Conservation (phyloP, 1,284 basidiomycete species). For the Apiotrichum gracile region DNA sequence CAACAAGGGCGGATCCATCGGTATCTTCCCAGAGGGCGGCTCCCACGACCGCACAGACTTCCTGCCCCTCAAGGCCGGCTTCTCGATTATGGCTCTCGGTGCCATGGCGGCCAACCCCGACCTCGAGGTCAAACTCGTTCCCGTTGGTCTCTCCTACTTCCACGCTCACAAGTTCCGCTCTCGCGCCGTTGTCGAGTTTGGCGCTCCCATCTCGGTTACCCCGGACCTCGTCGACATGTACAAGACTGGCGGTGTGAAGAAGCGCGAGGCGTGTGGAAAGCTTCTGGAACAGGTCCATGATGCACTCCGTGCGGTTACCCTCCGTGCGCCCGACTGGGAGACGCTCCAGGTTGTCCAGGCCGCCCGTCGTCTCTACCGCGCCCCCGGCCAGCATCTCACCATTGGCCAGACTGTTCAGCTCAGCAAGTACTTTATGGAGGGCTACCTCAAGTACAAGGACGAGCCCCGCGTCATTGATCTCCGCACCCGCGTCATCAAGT, state of each 20-base stretch:
- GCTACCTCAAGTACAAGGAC: slow-evolving; percentile 88
- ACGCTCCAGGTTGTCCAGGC: slow-evolving; percentile 98
- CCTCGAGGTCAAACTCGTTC: slow-evolving; percentile 83
- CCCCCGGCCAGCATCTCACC: slow-evolving; percentile 89
- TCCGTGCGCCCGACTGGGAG: slow-evolving; percentile 94
- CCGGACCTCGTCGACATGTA: slow-evolving; percentile 80
- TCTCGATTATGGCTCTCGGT: slow-evolving; percentile 95
- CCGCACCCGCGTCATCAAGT: slow-evolving; percentile 78
- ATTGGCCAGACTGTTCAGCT: slow-evolving; percentile 95
- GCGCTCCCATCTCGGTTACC: slow-evolving; percentile 83
- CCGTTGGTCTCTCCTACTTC: slow-evolving; percentile 92
- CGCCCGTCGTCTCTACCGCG: slow-evolving; percentile 85
- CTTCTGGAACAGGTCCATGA: slow-evolving; percentile 91
- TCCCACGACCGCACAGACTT: slow-evolving; percentile 94
- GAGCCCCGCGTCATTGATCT: slow-evolving; percentile 84
- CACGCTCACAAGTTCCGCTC: slow-evolving; percentile 92
- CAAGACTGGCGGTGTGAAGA: slow-evolving; percentile 79
- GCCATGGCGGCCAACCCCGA: slow-evolving; percentile 89
- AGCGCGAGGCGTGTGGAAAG: slow-evolving; percentile 83
- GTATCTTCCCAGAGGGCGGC: slow-evolving; percentile 96
- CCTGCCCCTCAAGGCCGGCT: slow-evolving; percentile 89
- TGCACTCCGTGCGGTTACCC: slow-evolving; percentile 93
- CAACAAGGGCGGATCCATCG: slow-evolving; percentile 80
- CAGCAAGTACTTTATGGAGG: slow-evolving; percentile 90
- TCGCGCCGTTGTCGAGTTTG: slow-evolving; percentile 94